Percentiles rank a stretch among this genome's conserved stretches.
Conservation (phyloP, 2,329 filamentous ascomycete species). For the Pezicula rhizophila region DNA sequence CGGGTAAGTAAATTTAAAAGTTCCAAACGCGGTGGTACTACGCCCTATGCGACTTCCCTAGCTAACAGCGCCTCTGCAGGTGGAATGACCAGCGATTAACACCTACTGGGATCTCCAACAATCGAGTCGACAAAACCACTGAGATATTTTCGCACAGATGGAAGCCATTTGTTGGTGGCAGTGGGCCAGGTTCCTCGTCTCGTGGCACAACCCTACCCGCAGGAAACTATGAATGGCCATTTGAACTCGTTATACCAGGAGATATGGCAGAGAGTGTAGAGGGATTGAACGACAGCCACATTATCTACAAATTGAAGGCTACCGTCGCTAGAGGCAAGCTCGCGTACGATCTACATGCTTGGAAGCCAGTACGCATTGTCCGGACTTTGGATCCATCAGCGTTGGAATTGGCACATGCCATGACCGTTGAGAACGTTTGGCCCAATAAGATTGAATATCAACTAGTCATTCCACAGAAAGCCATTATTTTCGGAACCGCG, state of each 20-base stretch:
- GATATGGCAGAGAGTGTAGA: constrained; percentile 81
- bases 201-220: constrained; percentile 56
- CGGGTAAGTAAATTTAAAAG: constrained; percentile 46
- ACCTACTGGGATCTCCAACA: constrained; percentile 51
- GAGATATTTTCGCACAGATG: constrained; percentile 65
- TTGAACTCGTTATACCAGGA: constrained; percentile 68
- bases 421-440: constrained; percentile 97
- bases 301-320: constrained; percentile 87
- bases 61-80: constrained; percentile 25
- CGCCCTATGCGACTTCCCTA: not conserved
- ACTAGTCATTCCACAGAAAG: constrained; percentile 87
- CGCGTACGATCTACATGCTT: constrained; percentile 76
- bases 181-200: constrained; percentile 38
- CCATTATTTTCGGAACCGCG: constrained; percentile 85
- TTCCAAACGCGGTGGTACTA: constrained; percentile 4
- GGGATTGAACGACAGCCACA: constrained; percentile 76
- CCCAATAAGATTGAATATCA: constrained; percentile 96
- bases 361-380: constrained; percentile 73
- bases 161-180: constrained; percentile 54
- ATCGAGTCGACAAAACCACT: constrained; percentile 52
- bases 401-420: constrained; percentile 74
- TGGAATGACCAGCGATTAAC: constrained; percentile 48
- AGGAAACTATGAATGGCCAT: constrained; percentile 81
- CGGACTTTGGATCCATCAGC: constrained; percentile 71
- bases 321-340: constrained; percentile 83